Evolutionary conservation across 306 rosid species (phyloP), one percentile per base, ranked within the genome.

Genomic region (Fagus sylvatica): DNA sequence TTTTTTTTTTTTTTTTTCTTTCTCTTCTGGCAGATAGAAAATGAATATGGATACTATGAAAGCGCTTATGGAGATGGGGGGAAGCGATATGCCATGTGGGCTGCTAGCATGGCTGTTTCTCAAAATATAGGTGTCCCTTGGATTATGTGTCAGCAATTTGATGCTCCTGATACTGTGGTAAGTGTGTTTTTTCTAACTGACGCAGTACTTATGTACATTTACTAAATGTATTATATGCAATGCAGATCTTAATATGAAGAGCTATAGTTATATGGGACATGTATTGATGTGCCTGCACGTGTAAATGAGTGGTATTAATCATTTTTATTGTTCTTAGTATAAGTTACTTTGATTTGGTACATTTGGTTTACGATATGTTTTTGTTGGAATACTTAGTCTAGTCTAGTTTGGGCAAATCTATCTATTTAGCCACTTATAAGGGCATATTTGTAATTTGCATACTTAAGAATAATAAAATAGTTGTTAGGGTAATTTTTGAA

Each of bases 81-180:
- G 53, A 89, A 92, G 84, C 80, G 85, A 75, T 92, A 94, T 85
- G 94, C 96, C 39, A 53, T 79, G 87, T 94, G 98, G 97, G 91
- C 97, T 79, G 98, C 98, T 81, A 87, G 81, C 73, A 92, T 90
- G 97, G 98, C 98, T 64, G 93, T 94, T 74, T 83, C 96, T 75
- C 97, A 90, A 76, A 90, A 94, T 79, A 88, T 68, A n/a, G 91
- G 96, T 6, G 94, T 92, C 74, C 97, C 97, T 76, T 92, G 97
- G 98, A 90, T 91, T 74, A 91, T 94, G 98, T 94, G 98, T 85
- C 98, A 91, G 74, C 98, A 92, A 79, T 92, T 77, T 82, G 98
- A 94, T 88, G 97, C 98, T 85, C 97, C 98, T 74, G 93, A 90
- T 71, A 87, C 94, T 80, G 98, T 94, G 94, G 98, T 94, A 76